Evolutionary conservation across 2,329 filamentous ascomycete species (phyloP).

Genomic region (Fusarium buxicola): DNA sequence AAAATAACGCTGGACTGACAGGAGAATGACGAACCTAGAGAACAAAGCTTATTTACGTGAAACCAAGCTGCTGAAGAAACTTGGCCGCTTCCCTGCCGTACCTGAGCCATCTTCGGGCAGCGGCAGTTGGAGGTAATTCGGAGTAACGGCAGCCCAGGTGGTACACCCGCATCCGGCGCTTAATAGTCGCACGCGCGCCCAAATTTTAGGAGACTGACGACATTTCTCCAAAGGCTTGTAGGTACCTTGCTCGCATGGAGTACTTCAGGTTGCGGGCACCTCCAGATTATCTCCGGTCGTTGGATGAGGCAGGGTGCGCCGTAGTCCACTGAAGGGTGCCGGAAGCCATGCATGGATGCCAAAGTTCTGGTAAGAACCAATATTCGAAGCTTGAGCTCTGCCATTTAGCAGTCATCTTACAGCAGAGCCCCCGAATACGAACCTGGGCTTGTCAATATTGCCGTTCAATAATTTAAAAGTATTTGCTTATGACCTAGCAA

Average conservation of each 20-base stretch:
- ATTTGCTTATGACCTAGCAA: too few relatives aligned
- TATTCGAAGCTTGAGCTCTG: too few relatives aligned
- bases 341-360: not conserved
- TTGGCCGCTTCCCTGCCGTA: slow-evolving; percentile 18
- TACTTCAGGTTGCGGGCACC: slow-evolving; percentile 26
- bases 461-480: too few relatives aligned
- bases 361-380: not conserved
- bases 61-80: slow-evolving; percentile 17
- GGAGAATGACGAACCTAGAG: slow-evolving; percentile 21
- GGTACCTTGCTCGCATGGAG: slow-evolving; percentile 21
- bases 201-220: slow-evolving; percentile 25
- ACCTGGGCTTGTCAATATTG: too few relatives aligned
- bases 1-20: slow-evolving; percentile 15
- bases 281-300: slow-evolving; percentile 3
- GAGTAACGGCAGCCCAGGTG: slow-evolving; percentile 18
- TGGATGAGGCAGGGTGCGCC: slow-evolving; percentile 6
- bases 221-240: slow-evolving; percentile 27
- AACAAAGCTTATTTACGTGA: not conserved
- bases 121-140: slow-evolving; percentile 24
- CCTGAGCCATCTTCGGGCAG: slow-evolving; percentile 14
- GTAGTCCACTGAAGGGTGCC: not conserved
- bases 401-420: too few relatives aligned
- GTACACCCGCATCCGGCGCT: slow-evolving; percentile 25
- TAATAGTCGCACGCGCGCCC: slow-evolving; percentile 16
- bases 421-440: too few relatives aligned